These are phyloP conservation scores for Stagonosporopsis cucurbitacearum DNA, from an alignment of 2,329 filamentous ascomycete species.

Conservation along the genomic window DNA sequence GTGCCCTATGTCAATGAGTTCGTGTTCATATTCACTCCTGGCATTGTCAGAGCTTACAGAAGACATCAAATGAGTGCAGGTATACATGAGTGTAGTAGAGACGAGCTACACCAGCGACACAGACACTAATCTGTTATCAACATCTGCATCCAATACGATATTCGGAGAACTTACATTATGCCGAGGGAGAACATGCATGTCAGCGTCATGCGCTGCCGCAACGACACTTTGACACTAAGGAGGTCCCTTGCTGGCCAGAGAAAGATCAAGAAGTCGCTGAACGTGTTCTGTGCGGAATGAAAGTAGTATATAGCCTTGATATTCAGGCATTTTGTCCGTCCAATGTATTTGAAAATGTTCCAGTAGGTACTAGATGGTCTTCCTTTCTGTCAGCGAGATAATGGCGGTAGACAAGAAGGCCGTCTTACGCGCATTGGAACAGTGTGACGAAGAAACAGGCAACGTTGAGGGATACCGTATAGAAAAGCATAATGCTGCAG, in stretches of 20 bases:
- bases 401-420: too few species aligned
- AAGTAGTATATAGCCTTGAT: slow-evolving; percentile 35
- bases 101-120: slow-evolving; percentile 39
- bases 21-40: neutral
- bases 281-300: slow-evolving; percentile 30
- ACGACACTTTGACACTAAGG: slow-evolving; percentile 33
- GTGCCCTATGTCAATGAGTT: slow-evolving; percentile 22
- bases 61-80: slow-evolving; percentile 34
- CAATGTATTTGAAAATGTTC: slow-evolving; percentile 34
- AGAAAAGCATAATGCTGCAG: slow-evolving; percentile 34
- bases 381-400: neutral
- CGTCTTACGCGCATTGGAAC: slow-evolving; percentile 40
- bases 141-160: neutral
- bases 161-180: slow-evolving; percentile 26
- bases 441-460: slow-evolving; percentile 34
- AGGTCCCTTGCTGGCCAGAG: slow-evolving; percentile 43
- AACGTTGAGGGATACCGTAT: slow-evolving; percentile 27
- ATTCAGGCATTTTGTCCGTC: slow-evolving; percentile 31
- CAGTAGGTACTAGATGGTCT: slow-evolving; percentile 34
- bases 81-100: slow-evolving; percentile 39
- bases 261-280: slow-evolving; percentile 44
- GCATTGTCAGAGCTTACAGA: slow-evolving; percentile 26
- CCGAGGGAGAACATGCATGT: slow-evolving; percentile 42
- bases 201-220: slow-evolving; percentile 37
- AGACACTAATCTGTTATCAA: slow-evolving; percentile 39